Evolutionary conservation across 208 protist genomes (phyloP).

Genomic region (Trypanosomatidae sp.): DNA sequence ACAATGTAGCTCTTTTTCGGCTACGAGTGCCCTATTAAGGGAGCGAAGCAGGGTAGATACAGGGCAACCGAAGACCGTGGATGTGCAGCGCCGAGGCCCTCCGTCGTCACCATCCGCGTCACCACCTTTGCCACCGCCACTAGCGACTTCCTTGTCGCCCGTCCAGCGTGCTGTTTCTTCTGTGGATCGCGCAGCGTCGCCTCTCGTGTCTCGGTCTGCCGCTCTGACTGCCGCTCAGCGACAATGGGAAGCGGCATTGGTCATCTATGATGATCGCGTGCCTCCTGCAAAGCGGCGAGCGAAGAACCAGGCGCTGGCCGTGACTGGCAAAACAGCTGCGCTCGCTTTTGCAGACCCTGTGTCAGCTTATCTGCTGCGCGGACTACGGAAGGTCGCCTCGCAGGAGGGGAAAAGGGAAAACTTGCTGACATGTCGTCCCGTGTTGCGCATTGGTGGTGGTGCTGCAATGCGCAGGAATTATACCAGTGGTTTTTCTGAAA

Average conservation of each 20-base stretch:
- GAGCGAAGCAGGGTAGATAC: neutral
- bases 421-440: neutral
- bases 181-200: neutral
- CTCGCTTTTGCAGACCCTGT: neutral
- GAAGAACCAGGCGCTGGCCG: constrained; percentile 4
- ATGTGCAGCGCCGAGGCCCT: neutral
- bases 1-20: neutral
- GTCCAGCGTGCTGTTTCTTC: neutral
- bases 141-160: neutral
- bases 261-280: constrained; percentile 31
- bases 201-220: constrained; percentile 2
- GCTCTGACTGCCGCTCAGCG: constrained; percentile 10
- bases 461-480: neutral
- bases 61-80: neutral
- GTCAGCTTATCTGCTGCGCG: constrained; percentile 4
- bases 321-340: neutral
- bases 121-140: constrained; percentile 1
- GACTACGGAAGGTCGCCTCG: neutral
- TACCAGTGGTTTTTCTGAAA: neutral
- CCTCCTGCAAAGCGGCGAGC: constrained; percentile 12
- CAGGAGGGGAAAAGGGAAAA: neutral
- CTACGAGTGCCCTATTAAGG: neutral
- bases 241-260: constrained; percentile 17
- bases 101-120: neutral
- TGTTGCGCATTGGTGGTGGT: constrained; percentile 6